A percentile compares a stretch with the other conserved stretches of the same genome.
phyloP scores from a whole-genome alignment of 176 grass and related monocot genomes.

The Musa acuminata region DNA sequence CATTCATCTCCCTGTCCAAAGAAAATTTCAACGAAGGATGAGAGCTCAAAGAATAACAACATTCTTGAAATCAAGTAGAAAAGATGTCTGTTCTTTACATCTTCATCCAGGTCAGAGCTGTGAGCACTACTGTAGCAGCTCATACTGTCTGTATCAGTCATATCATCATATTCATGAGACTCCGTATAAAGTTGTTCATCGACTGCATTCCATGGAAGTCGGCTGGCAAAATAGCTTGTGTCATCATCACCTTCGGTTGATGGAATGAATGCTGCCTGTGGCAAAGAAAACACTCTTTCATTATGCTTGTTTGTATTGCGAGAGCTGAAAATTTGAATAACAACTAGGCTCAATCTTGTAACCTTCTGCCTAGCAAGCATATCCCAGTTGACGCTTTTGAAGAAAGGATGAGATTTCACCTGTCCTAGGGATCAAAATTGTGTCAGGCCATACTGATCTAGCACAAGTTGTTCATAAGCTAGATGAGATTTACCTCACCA shows the following conservation, averaged over 20 bases:
- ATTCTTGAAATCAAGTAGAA: constrained; percentile 7
- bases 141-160: constrained; percentile 54
- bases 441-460: constrained; percentile 23
- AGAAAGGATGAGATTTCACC: constrained; percentile 96
- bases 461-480: constrained; percentile 14
- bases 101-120: constrained; percentile 69
- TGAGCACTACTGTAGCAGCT: constrained; percentile 72
- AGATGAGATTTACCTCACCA: constrained; percentile 61
- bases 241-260: constrained; percentile 80
- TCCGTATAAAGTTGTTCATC: constrained; percentile 30
- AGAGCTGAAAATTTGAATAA: not conserved
- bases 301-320: not conserved
- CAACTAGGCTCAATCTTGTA: not conserved
- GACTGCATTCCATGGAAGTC: constrained; percentile 49
- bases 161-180: constrained; percentile 52
- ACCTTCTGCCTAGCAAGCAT: constrained; percentile 90
- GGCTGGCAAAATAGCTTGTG: constrained; percentile 83
- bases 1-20: constrained; percentile 67
- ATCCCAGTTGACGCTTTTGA: constrained; percentile 81
- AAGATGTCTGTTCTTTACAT: constrained; percentile 35
- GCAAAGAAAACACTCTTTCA: not conserved
- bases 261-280: constrained; percentile 75
- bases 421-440: constrained; percentile 64
- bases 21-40: not conserved
- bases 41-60: not conserved